Percentiles rank a stretch among this genome's conserved stretches.
Conservation (phyloP, 192 early-diverging fungal species). For the Rhizophagus clarus region DNA sequence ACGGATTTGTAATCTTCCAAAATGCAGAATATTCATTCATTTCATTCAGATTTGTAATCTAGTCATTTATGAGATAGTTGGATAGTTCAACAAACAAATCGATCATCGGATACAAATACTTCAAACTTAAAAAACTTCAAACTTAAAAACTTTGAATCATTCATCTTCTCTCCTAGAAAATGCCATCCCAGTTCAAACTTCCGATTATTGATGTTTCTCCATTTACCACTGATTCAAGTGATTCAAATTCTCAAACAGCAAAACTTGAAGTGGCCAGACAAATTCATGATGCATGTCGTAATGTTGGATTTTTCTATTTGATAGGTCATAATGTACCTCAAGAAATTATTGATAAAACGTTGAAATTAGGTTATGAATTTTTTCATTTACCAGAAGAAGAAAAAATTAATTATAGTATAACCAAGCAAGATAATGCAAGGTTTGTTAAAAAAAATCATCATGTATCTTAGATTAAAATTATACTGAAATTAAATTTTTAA, state of each 20-base stretch:
- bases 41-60: no score
- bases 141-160: not conserved
- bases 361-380: conserved; percentile 43
- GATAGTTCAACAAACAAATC: no score
- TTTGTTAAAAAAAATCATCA: no score
- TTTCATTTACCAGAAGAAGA: conserved; percentile 39
- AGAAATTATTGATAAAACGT: conserved; percentile 36
- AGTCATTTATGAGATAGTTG: no score
- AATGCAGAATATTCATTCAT: no score
- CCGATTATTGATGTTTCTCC: conserved; percentile 29
- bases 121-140: no score
- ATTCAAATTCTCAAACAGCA: not conserved
- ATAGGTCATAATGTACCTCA: conserved; percentile 43
- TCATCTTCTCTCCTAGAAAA: not conserved
- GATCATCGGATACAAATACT: no score
- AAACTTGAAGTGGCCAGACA: conserved; percentile 31
- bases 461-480: no score
- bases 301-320: conserved; percentile 53
- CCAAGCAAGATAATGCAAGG: conserved; percentile 47
- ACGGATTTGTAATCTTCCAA: no score
- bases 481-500: no score
- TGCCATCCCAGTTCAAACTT: not conserved
- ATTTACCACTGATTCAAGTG: conserved; percentile 1
- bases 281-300: conserved; percentile 43
- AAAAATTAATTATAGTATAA: conserved; percentile 42